A percentile compares a stretch with the other conserved stretches of the same genome.
phyloP scores from a whole-genome alignment of 2,329 filamentous ascomycete genomes.

The Biscogniauxia sp. region DNA sequence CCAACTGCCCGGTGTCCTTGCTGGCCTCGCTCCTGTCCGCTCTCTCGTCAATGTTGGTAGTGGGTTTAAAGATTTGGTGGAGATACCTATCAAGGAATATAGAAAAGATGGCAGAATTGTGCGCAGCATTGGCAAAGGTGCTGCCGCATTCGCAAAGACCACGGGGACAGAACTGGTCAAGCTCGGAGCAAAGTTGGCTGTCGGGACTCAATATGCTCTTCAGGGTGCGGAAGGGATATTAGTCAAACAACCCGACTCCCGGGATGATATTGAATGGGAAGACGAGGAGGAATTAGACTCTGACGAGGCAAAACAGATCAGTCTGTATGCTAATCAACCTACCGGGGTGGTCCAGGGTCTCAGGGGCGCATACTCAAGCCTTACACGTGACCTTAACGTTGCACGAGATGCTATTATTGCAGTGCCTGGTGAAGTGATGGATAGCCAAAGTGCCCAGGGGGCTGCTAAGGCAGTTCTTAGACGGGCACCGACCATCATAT shows the following conservation, averaged over 20 bases:
- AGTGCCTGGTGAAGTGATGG: constrained; percentile 86
- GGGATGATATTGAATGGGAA: constrained; percentile 46
- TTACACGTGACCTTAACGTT: constrained; percentile 82
- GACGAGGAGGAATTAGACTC: constrained; percentile 63
- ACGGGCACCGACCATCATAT: constrained; percentile 87
- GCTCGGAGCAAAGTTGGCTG: constrained; percentile 87
- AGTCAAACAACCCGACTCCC: constrained; percentile 40
- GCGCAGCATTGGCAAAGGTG: constrained; percentile 88
- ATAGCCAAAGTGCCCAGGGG: constrained; percentile 76
- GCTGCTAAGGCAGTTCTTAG: constrained; percentile 75
- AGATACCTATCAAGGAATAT: constrained; percentile 90
- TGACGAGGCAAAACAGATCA: constrained; percentile 75
- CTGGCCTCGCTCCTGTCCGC: constrained; percentile 85
- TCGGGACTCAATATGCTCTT: constrained; percentile 91
- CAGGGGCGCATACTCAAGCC: constrained; percentile 74
- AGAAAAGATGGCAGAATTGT: constrained; percentile 90
- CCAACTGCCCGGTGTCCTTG: constrained; percentile 84
- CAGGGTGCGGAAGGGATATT: constrained; percentile 85
- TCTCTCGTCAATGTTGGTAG: constrained; percentile 88
- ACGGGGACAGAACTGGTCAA: constrained; percentile 94
- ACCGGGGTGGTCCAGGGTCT: constrained; percentile 84
- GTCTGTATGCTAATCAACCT: constrained; percentile 91
- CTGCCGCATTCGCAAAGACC: constrained; percentile 83
- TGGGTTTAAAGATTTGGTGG: constrained; percentile 80
- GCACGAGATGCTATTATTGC: constrained; percentile 92